Base-by-base conservation (phyloP, 2,329 filamentous ascomycete genomes). In the Fusarium nodosum region DNA sequence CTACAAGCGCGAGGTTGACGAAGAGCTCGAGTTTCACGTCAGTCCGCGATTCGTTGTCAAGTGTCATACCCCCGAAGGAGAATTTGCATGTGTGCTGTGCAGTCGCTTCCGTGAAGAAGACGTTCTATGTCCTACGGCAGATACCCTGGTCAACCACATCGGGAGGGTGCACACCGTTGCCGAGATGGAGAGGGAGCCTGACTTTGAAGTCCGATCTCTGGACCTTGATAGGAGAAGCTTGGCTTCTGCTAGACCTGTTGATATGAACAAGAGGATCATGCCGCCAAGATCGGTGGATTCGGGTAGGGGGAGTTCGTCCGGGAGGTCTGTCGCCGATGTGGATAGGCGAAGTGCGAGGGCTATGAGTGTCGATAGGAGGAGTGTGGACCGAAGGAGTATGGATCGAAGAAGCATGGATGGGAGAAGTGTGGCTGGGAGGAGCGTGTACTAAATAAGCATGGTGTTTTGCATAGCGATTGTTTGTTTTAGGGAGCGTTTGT, bases 41-140 rank as follows among this genome's bases (percentile, higher is more conserved):
- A 66, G 60, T 12, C 72, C 68, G 7, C 71, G 72, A 33, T 74
- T 74, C 34, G 60, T 74, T 1, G 38, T 74, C 12, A 74, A 74
- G 15, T 72, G 72, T 2, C 72, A 74, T 18, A 73, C 69, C 0
- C 61, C 72, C 7, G 70, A 74, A 7, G 72, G 72, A 16, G 59
- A 72, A 16, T 74, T 66, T 20, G 72, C 72, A 3, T 74, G 72
- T 10, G 53, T 74, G 0, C 62, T 74, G 15, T 74, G 72, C 38
- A 71, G 36, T 8, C 65, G 56, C 33, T 71, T 62, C 38, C 70
- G 72, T 12, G 66, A 73, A 3, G 59, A 57, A 1, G 72, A 74
- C 26, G 57, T 69, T 4, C 24, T 74, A 3, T 74, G 70, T n/a
- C 50, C 51, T 0, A 69, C 55, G 0, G 70, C 72, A 2, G 72